Conservation (phyloP, 805 yeast genomes). For the Phaffomyces antillensis region DNA sequence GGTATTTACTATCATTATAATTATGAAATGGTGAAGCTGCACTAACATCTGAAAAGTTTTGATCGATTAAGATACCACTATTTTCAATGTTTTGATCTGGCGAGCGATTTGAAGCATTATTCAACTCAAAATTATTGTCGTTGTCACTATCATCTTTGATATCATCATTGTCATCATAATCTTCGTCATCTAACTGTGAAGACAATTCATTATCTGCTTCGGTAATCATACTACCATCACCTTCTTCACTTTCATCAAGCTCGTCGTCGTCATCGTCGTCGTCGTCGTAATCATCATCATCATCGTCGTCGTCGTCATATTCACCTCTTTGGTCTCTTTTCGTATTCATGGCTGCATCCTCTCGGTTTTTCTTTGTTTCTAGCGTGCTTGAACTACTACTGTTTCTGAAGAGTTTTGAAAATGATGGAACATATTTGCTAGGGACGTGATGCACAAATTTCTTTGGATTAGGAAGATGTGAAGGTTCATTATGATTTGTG, state of each 20-base stretch:
- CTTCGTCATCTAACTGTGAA: background rate
- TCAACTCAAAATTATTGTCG: background rate
- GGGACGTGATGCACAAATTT: background rate
- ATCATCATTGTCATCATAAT: background rate
- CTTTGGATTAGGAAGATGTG: background rate
- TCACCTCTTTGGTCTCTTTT: background rate
- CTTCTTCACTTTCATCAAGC: slow-evolving; percentile 8
- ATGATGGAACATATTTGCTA: slow-evolving; percentile 15
- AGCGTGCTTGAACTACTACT: slow-evolving; percentile 15
- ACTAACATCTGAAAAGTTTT: slow-evolving; percentile 21
- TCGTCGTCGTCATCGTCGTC: slow-evolving; percentile 7
- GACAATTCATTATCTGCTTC: slow-evolving; percentile 2
- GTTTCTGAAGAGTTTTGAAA: slow-evolving; percentile 20
- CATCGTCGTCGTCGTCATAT: slow-evolving; percentile 5
- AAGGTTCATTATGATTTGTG: background rate
- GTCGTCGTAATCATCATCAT: slow-evolving; percentile 1
- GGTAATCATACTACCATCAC: background rate
- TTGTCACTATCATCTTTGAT: background rate
- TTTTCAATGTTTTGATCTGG: background rate
- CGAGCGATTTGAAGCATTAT: background rate
- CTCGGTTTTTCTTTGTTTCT: background rate
- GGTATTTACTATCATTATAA: slow-evolving; percentile 11
- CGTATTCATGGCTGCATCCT: too few species aligned
- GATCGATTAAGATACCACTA: slow-evolving; percentile 20
- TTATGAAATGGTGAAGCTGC: slow-evolving; percentile 9